Conservation (phyloP, 2,329 filamentous ascomycete species). For the Fusarium sp. region DNA sequence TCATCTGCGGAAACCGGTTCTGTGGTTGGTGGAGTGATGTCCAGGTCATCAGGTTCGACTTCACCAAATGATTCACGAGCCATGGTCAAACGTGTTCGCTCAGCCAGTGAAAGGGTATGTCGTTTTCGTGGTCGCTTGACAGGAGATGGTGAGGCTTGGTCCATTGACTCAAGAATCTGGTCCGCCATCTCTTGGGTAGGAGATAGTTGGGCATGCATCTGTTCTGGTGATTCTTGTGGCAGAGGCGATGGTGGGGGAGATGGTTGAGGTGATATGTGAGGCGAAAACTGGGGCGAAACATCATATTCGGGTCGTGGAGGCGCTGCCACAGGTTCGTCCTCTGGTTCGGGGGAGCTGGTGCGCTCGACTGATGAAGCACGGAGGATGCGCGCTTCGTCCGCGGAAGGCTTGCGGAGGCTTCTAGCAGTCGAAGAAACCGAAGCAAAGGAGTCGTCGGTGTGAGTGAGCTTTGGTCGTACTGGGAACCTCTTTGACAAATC, state of each 20-base stretch:
- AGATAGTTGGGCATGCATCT: constrained; percentile 28
- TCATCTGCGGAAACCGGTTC: constrained; percentile 30
- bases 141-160: constrained; percentile 68
- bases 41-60: constrained; percentile 50
- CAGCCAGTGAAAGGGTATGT: constrained; percentile 74
- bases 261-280: constrained; percentile 19
- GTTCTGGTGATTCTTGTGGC: constrained; percentile 17
- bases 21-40: constrained; percentile 37
- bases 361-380: constrained; percentile 37
- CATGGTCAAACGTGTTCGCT: constrained; percentile 87
- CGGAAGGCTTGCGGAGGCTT: constrained; percentile 37
- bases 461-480: constrained; percentile 48
- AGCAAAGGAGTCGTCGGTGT: constrained; percentile 42
- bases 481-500: constrained; percentile 36
- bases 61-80: constrained; percentile 64
- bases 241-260: constrained; percentile 10
- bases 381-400: constrained; percentile 37
- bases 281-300: constrained; percentile 13
- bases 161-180: constrained; percentile 67
- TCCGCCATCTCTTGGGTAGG: constrained; percentile 65
- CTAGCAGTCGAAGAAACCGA: constrained; percentile 34
- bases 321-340: constrained; percentile 30
- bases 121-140: constrained; percentile 61
- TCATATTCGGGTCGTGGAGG: constrained; percentile 32
- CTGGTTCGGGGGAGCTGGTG: constrained; percentile 37